These are phyloP conservation scores for Peronospora destructor DNA, from an alignment of 352 stramenopile genomes.

Conservation along the genomic window DNA sequence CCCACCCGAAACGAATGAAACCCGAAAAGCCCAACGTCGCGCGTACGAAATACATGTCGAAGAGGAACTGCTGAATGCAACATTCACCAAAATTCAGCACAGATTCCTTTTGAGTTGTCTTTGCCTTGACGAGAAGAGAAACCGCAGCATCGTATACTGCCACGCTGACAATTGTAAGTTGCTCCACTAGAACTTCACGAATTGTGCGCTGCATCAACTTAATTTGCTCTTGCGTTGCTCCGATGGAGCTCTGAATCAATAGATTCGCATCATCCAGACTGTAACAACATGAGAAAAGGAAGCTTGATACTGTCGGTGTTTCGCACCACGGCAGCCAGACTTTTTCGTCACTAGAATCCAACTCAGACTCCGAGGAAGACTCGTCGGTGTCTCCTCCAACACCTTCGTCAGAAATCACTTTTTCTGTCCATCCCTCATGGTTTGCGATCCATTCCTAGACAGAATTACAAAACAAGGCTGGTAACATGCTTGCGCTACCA, in stretches of 20 bases:
- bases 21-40: constrained; percentile 77
- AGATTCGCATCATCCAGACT: constrained; percentile 73
- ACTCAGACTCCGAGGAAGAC: constrained; percentile 37
- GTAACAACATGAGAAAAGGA: constrained; percentile 80
- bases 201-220: constrained; percentile 57
- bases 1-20: constrained; percentile 85
- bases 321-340: constrained; percentile 84
- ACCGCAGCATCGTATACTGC: constrained; percentile 65
- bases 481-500: background rate
- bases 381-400: constrained; percentile 35
- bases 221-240: constrained; percentile 39
- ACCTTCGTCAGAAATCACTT: constrained; percentile 49
- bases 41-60: constrained; percentile 87
- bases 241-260: constrained; percentile 41
- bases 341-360: constrained; percentile 51
- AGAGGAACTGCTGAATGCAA: constrained; percentile 81
- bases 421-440: constrained; percentile 71
- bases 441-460: constrained; percentile 63
- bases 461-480: background rate
- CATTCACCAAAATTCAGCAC: constrained; percentile 80
- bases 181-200: constrained; percentile 64
- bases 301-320: constrained; percentile 74
- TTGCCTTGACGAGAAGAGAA: constrained; percentile 48
- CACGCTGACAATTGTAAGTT: constrained; percentile 69
- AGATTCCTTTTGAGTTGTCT: constrained; percentile 35